Conservation (phyloP, 75 land plant species). For the Chamaecyparis obtusa region DNA sequence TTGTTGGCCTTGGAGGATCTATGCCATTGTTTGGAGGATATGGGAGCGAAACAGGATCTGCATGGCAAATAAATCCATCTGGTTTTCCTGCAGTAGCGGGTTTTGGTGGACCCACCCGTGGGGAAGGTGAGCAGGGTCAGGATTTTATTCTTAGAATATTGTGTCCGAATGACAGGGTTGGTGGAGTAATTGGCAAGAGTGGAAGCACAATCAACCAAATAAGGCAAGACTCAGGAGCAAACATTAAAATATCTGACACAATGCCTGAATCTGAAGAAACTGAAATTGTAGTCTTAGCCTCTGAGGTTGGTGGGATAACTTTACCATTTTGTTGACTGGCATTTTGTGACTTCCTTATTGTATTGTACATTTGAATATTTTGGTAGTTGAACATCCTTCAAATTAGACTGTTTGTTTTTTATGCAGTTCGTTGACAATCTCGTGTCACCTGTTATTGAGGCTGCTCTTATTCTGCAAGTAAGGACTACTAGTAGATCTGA, state of each 20-base stretch:
- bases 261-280: constrained; percentile 80
- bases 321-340: not conserved
- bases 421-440: constrained; percentile 68
- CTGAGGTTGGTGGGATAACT: constrained; percentile 49
- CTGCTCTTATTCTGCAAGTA: constrained; percentile 75
- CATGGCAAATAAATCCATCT: constrained; percentile 38
- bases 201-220: constrained; percentile 85
- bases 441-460: constrained; percentile 79
- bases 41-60: constrained; percentile 39
- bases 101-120: constrained; percentile 30
- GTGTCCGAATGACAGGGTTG: constrained; percentile 81
- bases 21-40: constrained; percentile 64
- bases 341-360: not conserved
- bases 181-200: constrained; percentile 96
- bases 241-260: constrained; percentile 77
- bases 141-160: constrained; percentile 72
- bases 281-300: constrained; percentile 72
- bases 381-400: not conserved
- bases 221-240: constrained; percentile 82
- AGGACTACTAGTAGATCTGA: constrained; percentile 64
- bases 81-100: constrained; percentile 14
- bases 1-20: constrained; percentile 54
- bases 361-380: not conserved
- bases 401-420: not conserved
- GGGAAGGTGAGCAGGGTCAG: constrained; percentile 49